Evolutionary conservation across 1,284 basidiomycete species (phyloP).

Genomic region (Ustilago curta): DNA sequence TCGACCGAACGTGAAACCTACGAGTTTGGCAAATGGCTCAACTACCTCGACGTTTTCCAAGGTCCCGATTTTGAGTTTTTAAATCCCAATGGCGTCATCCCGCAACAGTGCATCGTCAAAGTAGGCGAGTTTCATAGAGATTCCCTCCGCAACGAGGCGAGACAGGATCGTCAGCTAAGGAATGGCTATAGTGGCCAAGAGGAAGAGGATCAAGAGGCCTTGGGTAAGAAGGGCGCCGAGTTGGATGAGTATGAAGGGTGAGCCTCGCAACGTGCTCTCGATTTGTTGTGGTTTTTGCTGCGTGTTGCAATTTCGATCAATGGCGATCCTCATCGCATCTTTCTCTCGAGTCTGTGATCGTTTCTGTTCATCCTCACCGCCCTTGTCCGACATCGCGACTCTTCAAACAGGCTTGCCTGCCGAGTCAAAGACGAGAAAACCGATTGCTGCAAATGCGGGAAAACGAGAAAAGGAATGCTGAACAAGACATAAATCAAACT

Average conservation of each 20-base stretch:
- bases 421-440: neutral
- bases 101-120: constrained; percentile 65
- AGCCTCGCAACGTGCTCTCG: too few species aligned
- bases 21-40: constrained; percentile 72
- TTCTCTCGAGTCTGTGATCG: neutral
- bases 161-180: constrained; percentile 58
- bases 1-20: constrained; percentile 82
- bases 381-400: too few species aligned
- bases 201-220: constrained; percentile 71
- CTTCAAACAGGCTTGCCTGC: neutral
- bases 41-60: constrained; percentile 63
- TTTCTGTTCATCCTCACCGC: too few species aligned
- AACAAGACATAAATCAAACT: neutral
- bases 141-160: constrained; percentile 73
- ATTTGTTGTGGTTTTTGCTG: neutral
- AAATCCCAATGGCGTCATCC: constrained; percentile 70
- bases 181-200: constrained; percentile 53
- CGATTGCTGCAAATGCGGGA: neutral
- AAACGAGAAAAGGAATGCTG: neutral
- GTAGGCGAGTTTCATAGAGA: constrained; percentile 76
- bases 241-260: constrained; percentile 70
- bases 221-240: constrained; percentile 75
- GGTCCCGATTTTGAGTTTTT: constrained; percentile 68
- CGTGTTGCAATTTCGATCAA: neutral
- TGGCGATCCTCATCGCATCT: too few species aligned